These are phyloP conservation scores for Ascochyta koolunga DNA, from an alignment of 2,329 filamentous ascomycete species.

Conservation along the genomic window DNA sequence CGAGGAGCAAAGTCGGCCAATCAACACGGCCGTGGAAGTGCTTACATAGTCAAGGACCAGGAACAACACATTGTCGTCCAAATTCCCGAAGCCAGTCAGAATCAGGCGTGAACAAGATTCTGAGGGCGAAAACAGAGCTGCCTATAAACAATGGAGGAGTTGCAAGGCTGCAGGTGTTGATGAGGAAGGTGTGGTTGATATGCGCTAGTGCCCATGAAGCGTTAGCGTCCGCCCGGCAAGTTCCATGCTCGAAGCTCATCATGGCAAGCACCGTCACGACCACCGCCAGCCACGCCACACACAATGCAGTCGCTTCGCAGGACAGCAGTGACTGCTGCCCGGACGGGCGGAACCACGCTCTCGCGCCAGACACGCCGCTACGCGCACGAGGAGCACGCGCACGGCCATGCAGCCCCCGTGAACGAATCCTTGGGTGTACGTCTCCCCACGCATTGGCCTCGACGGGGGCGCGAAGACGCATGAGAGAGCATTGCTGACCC, in stretches of 20 bases:
- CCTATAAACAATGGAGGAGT: background rate
- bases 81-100: constrained; percentile 20
- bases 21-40: background rate
- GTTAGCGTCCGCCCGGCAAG: constrained; percentile 17
- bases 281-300: constrained; percentile 26
- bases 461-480: background rate
- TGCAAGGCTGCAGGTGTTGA: constrained; percentile 8
- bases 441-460: constrained; percentile 29
- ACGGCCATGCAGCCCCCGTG: constrained; percentile 47
- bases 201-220: constrained; percentile 16
- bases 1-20: constrained; percentile 14
- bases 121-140: background rate
- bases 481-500: constrained; percentile 22
- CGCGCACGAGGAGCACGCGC: constrained; percentile 46
- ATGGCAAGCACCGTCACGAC: constrained; percentile 33
- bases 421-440: constrained; percentile 60
- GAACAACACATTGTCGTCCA: constrained; percentile 26
- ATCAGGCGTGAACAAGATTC: background rate
- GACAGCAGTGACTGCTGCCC: constrained; percentile 51
- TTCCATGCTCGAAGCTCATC: constrained; percentile 36
- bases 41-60: constrained; percentile 24
- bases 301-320: constrained; percentile 55
- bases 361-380: constrained; percentile 51
- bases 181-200: constrained; percentile 19
- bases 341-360: constrained; percentile 43